A percentile compares a stretch with the other conserved stretches of the same genome.
phyloP scores from a whole-genome alignment of 2,329 filamentous ascomycete species.

The Talaromyces marneffei region DNA sequence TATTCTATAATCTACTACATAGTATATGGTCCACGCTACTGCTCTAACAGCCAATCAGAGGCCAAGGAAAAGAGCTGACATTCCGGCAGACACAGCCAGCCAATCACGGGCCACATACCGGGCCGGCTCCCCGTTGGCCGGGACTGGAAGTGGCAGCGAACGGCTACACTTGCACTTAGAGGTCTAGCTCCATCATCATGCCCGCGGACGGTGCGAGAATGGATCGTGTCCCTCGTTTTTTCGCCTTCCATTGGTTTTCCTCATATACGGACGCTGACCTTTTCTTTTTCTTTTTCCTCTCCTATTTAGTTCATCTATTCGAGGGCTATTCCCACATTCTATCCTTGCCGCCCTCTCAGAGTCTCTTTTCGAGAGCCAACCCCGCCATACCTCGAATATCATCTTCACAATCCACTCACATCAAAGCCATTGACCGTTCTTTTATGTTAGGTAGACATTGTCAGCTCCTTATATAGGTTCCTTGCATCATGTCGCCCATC shows the following conservation, averaged over 20 bases:
- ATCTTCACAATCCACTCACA: neutral
- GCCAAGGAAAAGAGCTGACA: neutral
- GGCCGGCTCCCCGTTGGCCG: constrained; percentile 3
- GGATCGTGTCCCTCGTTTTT: constrained; percentile 4
- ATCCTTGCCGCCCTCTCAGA: neutral
- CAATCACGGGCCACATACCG: constrained; percentile 5
- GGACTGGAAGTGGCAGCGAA: neutral
- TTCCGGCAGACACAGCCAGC: neutral
- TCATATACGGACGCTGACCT: constrained; percentile 2
- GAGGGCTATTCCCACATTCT: neutral
- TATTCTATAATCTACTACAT: too few relatives aligned
- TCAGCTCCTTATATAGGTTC: neutral
- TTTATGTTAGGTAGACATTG: neutral
- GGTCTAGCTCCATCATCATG: constrained; percentile 21
- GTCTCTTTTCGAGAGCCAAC: neutral
- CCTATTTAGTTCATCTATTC: neutral
- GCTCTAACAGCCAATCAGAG: neutral
- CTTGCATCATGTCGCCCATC: constrained; percentile 20
- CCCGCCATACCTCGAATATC: constrained; percentile 1
- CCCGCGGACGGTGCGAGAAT: neutral
- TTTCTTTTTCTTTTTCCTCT: constrained; percentile 7
- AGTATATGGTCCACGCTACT: too few relatives aligned
- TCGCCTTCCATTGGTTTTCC: constrained; percentile 3
- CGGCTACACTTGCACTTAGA: constrained; percentile 32
- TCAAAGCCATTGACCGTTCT: neutral